Base-by-base conservation (phyloP, 2,329 filamentous ascomycete species). In the Xylogone sp. region DNA sequence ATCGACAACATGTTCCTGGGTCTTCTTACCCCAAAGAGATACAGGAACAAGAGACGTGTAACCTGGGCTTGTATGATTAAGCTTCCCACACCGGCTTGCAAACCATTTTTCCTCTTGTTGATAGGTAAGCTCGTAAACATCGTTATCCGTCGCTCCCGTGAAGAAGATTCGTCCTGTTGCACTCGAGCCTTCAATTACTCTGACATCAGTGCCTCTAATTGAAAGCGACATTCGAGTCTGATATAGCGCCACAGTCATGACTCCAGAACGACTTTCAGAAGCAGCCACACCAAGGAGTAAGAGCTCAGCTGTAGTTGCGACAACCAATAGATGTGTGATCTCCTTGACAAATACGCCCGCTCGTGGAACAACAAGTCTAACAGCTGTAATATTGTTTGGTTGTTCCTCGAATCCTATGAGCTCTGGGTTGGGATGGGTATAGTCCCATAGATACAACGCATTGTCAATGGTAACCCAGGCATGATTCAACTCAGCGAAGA, bases 91-190 rank as follows among this genome's bases (percentile, higher is more conserved):
- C 58, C 88, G 83, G 68, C 85, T 91, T 49, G 88, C 87, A 66
- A 99, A 99, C 94, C 94, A 99, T 61, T 88, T 87, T 71, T 99
- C 94, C 68, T 97, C 91, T 64, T 96, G 91, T 70, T 97, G 93
- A 67, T 99, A 99, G 60, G 88, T 92, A 49, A 99, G 81, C 70
- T 99, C 94, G 68, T 94, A 90, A 45, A 99, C 83, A 62, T 97
- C 92, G 57, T 90, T 90, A 58, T 93, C 89, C 47, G 77, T 80
- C 47, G 79, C 81, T 34, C 91, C 90, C 42, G 88, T 86, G 64
- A 97, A 96, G 75, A 99, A 99, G 58, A 99, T 94, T 55, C 94
- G 88, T 8, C 95, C 95, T 20, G 83, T 87, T 19, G 86, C 84
- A 2, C 74, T 71, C 0, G 92, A 94, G 16, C 88, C 90, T 20